Evolutionary conservation across 1,284 basidiomycete species (phyloP), one percentile per base, ranked within the genome.

Genomic region (Moniliella sp.): DNA sequence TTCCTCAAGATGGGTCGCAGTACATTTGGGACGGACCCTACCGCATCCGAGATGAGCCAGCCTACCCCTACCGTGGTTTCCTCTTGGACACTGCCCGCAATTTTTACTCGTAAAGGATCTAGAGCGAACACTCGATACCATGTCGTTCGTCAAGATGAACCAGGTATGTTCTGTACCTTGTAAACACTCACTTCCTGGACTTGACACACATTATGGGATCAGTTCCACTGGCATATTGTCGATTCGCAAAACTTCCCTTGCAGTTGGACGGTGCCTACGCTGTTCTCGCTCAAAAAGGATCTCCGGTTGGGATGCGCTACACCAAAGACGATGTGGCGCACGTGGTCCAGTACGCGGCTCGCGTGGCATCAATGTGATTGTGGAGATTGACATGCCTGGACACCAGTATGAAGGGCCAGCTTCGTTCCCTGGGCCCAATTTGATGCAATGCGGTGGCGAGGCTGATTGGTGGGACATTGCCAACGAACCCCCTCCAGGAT

Each of bases 131-230:
- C 58, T 91, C 12, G 76, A 83, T 43, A 73, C 76, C 1, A 83
- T 84, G 80, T 74, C 74, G 39, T 74, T 71, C 69, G 76, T 77
- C 44, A 91, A 91, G 66, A 72, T 79, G 33, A 54, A 65, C 37
- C 36, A n/a, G n/a, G n/a, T n/a, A n/a, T n/a, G n/a, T n/a, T n/a
- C n/a, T n/a, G n/a, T n/a, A n/a, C n/a, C n/a, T n/a, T n/a, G n/a
- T n/a, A n/a, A n/a, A n/a, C n/a, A n/a, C n/a, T n/a, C n/a, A n/a
- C n/a, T n/a, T n/a, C n/a, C n/a, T n/a, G n/a, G n/a, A n/a, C n/a
- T n/a, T n/a, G n/a, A n/a, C n/a, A n/a, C n/a, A n/a, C n/a, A n/a
- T n/a, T n/a, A n/a, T n/a, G n/a, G n/a, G n/a, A n/a, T n/a, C n/a
- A 42, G 7, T 73, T 80, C 61, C 77, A 81, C 55, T 79, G 76